A percentile compares a stretch with the other conserved stretches of the same genome.
phyloP scores from a whole-genome alignment of 176 grass and related monocot species.

The bread wheat (Triticum aestivum) region DNA sequence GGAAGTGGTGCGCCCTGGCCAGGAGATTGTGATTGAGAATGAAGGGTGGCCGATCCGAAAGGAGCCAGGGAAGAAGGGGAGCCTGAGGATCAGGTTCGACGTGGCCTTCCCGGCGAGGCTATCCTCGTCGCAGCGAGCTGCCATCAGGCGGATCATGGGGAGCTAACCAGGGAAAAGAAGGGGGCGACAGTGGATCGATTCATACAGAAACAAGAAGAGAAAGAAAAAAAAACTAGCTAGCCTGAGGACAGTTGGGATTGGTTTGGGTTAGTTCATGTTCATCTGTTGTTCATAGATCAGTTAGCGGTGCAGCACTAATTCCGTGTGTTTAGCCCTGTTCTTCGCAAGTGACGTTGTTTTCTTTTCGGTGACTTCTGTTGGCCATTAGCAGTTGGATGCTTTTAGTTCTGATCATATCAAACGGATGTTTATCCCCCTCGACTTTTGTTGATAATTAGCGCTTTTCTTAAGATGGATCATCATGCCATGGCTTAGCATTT shows the following conservation, averaged over 20 bases:
- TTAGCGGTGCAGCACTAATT: constrained; percentile 2
- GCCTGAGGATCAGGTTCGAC: constrained; percentile 52
- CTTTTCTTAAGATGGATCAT: too few species aligned
- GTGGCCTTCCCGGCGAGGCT: constrained; percentile 51
- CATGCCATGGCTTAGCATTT: too few species aligned
- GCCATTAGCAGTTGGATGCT: constrained; percentile 18
- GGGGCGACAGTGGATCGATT: background rate
- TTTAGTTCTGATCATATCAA: background rate
- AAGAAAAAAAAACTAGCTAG: background rate
- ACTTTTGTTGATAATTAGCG: background rate
- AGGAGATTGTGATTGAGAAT: constrained; percentile 42
- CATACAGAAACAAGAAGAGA: constrained; percentile 19
- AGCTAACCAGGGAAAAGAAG: background rate
- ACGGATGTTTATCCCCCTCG: background rate
- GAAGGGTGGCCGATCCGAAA: constrained; percentile 59
- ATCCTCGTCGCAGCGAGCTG: constrained; percentile 32
- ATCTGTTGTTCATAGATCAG: background rate
- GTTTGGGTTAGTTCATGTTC: background rate
- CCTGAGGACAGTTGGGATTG: constrained; percentile 2
- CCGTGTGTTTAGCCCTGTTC: constrained; percentile 18
- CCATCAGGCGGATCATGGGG: constrained; percentile 42
- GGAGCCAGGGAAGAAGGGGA: constrained; percentile 57
- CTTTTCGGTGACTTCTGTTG: background rate
- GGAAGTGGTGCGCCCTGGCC: constrained; percentile 54
- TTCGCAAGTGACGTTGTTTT: background rate